Evolutionary conservation across 1,284 basidiomycete species (phyloP), one percentile per base, ranked within the genome.

Genomic region (Porogramme epimiltina): DNA sequence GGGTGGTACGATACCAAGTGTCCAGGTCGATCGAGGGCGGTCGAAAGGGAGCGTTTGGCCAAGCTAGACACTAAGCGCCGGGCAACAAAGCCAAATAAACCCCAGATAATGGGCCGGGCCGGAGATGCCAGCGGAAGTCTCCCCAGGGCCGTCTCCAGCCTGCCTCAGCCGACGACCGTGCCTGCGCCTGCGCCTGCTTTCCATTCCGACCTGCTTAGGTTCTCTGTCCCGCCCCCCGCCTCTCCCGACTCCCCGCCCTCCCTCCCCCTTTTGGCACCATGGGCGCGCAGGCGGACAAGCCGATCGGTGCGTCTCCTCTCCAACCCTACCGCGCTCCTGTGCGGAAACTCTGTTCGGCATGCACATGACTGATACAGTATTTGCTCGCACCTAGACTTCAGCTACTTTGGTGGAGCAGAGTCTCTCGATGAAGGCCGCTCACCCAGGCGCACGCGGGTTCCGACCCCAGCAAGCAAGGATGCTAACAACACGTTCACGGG

Each of bases 371-470:
- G 28, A 13, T 31, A 13, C 34, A 6, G 34, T 6, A 37, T n/a
- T 16, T 13, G 34, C 24, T 3, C 36, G 24, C 22, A 23, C 19
- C 11, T 48, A 88, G 85, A 90, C 65, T 89, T 80, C 67, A 91
- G 89, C 65, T 78, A 86, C 55, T 88, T 81, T 60, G 89, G 89
- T 41, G 89, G 89, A 9, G 89, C 89, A n/a, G 89, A 92, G 60
- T 84, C 86, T 2, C 70, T 89, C 28, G 60, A 71, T 10, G 84
- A 87, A 54, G 82, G 81, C 46, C 75, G 80, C 47, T 70, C 84
- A 24, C 78, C 84, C 4, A 76, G 86, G 52, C 78, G 88, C 48
- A 87, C 85, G 0, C 74, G 73, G 22, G 72, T 82, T 28, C 64
- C 70, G 26, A 70, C 62, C 47, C 71, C 74, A 0, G 73, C 70